phyloP scores from a whole-genome alignment of 331 rosid genomes.

The Prunus yedoensis region DNA sequence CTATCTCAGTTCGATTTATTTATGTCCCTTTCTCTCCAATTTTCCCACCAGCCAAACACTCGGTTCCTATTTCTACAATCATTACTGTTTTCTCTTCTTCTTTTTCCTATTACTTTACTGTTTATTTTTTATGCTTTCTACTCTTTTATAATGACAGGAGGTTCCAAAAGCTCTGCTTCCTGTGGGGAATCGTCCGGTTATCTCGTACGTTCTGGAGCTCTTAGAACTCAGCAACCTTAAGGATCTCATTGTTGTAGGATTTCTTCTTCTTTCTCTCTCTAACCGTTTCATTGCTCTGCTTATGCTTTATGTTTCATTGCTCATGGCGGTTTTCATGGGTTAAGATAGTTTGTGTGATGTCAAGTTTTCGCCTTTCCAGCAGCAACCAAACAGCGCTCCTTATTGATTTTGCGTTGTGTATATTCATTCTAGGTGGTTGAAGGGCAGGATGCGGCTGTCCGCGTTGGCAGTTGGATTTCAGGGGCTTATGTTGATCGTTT shows the following conservation, averaged over 20 bases:
- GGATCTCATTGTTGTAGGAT: conserved; percentile 79
- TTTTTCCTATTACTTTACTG: background rate
- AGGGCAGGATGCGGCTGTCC: conserved; percentile 74
- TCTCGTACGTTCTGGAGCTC: conserved; percentile 83
- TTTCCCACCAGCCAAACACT: background rate
- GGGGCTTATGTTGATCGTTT: conserved; percentile 93
- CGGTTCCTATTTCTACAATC: background rate
- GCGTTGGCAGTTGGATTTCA: conserved; percentile 77
- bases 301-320: background rate
- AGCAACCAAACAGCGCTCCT: background rate
- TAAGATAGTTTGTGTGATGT: background rate
- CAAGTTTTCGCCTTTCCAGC: background rate
- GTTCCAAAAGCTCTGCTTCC: conserved; percentile 97
- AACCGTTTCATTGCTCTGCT: background rate
- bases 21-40: background rate
- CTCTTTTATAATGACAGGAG: conserved; percentile 48
- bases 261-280: background rate
- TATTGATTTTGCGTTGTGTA: conserved; percentile 3
- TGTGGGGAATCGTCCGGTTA: conserved; percentile 84
- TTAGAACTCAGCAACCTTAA: conserved; percentile 83
- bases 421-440: conserved; percentile 71
- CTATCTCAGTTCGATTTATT: background rate
- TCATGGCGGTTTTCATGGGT: background rate
- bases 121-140: background rate
- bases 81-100: background rate